Evolutionary conservation across 495 filamentous ascomycete genomes (phyloP), one percentile per base, ranked within the genome.

Genomic region (Geoglossum glabrum): DNA sequence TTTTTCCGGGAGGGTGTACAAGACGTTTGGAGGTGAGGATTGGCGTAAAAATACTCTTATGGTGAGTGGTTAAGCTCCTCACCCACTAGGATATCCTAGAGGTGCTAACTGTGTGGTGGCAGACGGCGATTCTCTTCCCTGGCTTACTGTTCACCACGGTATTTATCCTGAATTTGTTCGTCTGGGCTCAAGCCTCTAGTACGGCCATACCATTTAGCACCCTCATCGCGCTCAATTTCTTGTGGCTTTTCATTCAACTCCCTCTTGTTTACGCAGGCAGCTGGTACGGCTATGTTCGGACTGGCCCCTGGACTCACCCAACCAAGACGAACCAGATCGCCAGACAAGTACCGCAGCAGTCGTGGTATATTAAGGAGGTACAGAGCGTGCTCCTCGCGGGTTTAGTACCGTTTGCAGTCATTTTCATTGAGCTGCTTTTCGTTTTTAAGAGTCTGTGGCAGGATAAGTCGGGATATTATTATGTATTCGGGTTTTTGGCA

Each of bases 381-480:
- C 74, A 81, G 38, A 76, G 80, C 1, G 75, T 83, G 6, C 65
- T 93, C 17, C 67, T 94, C 13, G 86, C 86, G 0, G 90, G 90
- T 0, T 63, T 90, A n/a, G 77, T 93, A 23, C 88, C 90, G 0
- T 96, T 96, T 64, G 85, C 86, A 2, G 87, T 96, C 21, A 83
- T 96, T 60, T 96, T 95, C 65, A 90, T 95, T 63, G 90, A 96
- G 69, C 75, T 95, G 7, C 76, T 94, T 30, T 96, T 92, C 71
- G 82, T 96, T 31, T 96, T 96, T 66, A 85, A 86, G 67, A 89
- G 83, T 58, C 64, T 95, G 11, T 95, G 88, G 87, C 84, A 87
- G 66, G 88, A 95, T 64, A 95, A 95, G 71, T 87, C 81, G 64
- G 86, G 86, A 13, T 96, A 93, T 64, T 95, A 95, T 67, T 96